These are phyloP conservation scores for Leishmania guyanensis DNA, from an alignment of 208 protist genomes.

Conservation along the genomic window DNA sequence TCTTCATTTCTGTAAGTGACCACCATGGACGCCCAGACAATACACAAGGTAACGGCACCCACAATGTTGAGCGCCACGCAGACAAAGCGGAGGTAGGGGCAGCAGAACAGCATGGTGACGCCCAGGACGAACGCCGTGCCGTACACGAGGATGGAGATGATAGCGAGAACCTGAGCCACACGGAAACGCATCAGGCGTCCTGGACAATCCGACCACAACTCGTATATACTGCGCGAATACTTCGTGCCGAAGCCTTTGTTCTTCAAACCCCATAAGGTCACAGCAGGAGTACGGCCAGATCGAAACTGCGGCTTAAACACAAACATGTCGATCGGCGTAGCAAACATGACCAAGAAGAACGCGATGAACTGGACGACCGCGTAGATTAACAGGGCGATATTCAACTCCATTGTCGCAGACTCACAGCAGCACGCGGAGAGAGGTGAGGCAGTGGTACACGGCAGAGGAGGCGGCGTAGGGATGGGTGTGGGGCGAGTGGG, in stretches of 20 bases:
- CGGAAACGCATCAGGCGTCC: no score
- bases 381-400: slow-evolving; percentile 55
- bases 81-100: neutral
- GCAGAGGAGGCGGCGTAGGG: neutral
- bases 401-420: neutral
- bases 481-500: neutral
- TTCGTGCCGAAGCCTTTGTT: no score
- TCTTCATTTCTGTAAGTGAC: slow-evolving; percentile 20
- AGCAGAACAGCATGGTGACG: slow-evolving; percentile 29
- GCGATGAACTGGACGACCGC: slow-evolving; percentile 41
- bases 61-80: slow-evolving; percentile 10
- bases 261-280: no score
- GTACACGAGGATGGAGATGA: no score
- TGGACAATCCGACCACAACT: no score
- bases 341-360: slow-evolving; percentile 52
- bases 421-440: neutral
- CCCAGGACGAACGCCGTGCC: no score
- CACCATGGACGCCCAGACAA: neutral
- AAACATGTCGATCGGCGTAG: slow-evolving; percentile 58
- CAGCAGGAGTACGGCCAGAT: neutral
- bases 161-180: no score
- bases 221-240: no score
- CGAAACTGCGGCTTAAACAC: slow-evolving; percentile 10
- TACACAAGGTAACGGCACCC: no score
- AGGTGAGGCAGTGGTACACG: neutral